These are phyloP conservation scores for Nitzschia inconspicua DNA, from an alignment of 108 stramenopile species.

Conservation along the genomic window DNA sequence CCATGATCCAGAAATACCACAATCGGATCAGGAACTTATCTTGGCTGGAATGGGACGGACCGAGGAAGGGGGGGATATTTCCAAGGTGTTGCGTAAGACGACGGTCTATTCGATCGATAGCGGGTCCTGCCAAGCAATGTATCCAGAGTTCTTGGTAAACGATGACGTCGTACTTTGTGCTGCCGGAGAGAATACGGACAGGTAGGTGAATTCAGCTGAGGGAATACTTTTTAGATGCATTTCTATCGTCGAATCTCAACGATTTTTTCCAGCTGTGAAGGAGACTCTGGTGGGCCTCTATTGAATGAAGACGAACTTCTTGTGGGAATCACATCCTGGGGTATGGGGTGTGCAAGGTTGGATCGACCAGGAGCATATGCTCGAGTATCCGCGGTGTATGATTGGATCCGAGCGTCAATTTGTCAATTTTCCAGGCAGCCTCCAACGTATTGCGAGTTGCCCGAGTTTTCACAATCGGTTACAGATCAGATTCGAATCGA, in stretches of 20 bases:
- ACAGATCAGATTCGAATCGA: not conserved
- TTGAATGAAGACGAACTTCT: not conserved
- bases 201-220: not conserved
- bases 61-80: not conserved
- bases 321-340: slow-evolving; percentile 26
- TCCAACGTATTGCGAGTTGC: not conserved
- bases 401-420: slow-evolving; percentile 26
- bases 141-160: slow-evolving; percentile 5
- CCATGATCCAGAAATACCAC: not conserved
- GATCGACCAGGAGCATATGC: slow-evolving; percentile 28
- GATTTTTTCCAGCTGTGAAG: slow-evolving; percentile 13
- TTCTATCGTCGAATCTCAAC: not conserved
- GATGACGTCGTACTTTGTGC: slow-evolving; percentile 2
- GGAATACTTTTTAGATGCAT: not conserved
- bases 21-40: not conserved
- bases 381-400: slow-evolving; percentile 9
- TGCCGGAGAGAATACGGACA: not conserved
- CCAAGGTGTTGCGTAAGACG: not conserved
- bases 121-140: not conserved
- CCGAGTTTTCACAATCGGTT: no score
- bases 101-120: not conserved
- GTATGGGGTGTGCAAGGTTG: slow-evolving; percentile 28
- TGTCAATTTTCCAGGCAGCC: slow-evolving; percentile 25
- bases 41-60: slow-evolving; percentile 3
- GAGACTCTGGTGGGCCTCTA: slow-evolving; percentile 36